Conservation (phyloP, 345 rosid species). For the Viola odorata region DNA sequence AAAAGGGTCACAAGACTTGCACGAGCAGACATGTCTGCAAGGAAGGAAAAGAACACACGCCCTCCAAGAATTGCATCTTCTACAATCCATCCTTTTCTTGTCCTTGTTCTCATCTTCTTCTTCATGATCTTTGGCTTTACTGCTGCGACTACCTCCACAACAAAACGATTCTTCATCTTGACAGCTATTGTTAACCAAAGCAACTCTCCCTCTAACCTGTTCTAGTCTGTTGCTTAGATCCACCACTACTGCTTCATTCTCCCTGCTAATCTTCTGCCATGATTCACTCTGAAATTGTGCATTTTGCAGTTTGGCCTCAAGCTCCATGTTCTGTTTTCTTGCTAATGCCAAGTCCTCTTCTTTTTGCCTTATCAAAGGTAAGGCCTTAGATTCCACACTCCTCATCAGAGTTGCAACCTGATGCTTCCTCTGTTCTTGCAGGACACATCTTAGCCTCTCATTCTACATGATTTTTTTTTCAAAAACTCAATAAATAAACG, state of each 20-base stretch:
- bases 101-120: neutral
- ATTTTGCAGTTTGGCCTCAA: conserved; percentile 44
- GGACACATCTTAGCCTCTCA: conserved; percentile 39
- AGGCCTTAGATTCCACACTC: conserved; percentile 37
- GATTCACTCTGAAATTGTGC: conserved; percentile 50
- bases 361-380: conserved; percentile 39
- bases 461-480: no score
- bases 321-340: conserved; percentile 41
- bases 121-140: neutral
- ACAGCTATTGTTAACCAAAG: neutral
- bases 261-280: conserved; percentile 59
- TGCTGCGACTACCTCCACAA: neutral
- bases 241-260: conserved; percentile 48
- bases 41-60: conserved; percentile 53
- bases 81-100: conserved; percentile 6
- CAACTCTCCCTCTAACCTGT: conserved; percentile 16
- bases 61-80: conserved; percentile 24
- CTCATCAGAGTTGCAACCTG: conserved; percentile 33
- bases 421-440: conserved; percentile 58
- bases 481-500: neutral
- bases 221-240: conserved; percentile 41
- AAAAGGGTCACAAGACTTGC: conserved; percentile 43
- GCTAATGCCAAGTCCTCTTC: conserved; percentile 60
- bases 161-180: conserved; percentile 18
- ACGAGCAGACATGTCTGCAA: conserved; percentile 59